Evolutionary conservation across 768 basidiomycete genomes (phyloP), one percentile per base, ranked within the genome.

Genomic region (Leccinellum rugosiceps): DNA sequence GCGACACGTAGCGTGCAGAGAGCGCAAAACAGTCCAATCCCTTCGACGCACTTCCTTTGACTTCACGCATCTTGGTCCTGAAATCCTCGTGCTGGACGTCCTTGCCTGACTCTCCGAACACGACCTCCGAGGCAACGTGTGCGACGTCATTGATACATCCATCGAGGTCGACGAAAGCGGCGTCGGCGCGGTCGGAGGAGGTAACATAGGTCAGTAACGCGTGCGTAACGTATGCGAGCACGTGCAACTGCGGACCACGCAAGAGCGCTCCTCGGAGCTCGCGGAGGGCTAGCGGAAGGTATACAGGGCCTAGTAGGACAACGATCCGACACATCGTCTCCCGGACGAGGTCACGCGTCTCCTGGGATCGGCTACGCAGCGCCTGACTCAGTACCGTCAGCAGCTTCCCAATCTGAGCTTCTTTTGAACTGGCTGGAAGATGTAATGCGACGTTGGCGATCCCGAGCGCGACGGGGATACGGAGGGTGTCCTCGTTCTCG

Each of bases 1-100:
- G 91, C 0, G 90, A 88, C 58, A 95, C 83, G 63, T 83, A 78
- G 60, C 86, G 87, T 10, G 96, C 88, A 31, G 92, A 74, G 56
- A 94, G 81, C 14, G 86, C 83, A 65, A 97, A 93, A 0, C 90
- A 86, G 68, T 98, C 94, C 31, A 96, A 75, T 2, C 88, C 93
- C 67, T 85, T 85, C n/a, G 91, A 83, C 3, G 86, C 81, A 25
- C 92, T 93, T 10, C 85, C 81, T 31, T 86, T 81, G 28, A 95
- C 96, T 75, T 99, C 96, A 21, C 90, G 83, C 85, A 94, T 90
- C 72, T 91, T 94, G 17, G 94, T 94, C 75, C 87, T 92, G 84
- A 96, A 98, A 25, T 88, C 95, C 63, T 94, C 93, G 3, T 87
- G 79, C 56, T 86, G 83, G 0, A 90, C 86, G 65, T 98, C 92